Percentiles rank a stretch among this genome's conserved stretches.
Conservation (phyloP, 345 rosid species). For the Capsella bursapastoris region DNA sequence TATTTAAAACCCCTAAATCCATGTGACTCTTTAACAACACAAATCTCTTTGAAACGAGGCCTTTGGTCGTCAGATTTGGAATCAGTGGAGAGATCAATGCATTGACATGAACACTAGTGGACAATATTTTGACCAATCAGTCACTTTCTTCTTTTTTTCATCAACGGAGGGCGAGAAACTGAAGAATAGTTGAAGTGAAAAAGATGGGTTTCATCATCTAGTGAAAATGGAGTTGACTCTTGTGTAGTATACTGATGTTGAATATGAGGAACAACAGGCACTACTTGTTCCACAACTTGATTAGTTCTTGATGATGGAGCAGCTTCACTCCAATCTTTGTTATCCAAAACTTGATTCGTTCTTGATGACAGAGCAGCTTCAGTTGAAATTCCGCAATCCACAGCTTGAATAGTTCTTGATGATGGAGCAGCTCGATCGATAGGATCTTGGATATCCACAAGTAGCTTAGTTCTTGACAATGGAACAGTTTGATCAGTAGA, state of each 20-base stretch:
- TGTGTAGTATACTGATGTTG: not conserved
- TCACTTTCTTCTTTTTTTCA: slow-evolving; percentile 5
- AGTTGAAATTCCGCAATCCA: not conserved
- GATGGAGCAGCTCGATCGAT: not conserved
- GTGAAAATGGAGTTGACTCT: not conserved
- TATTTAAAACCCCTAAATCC: not conserved
- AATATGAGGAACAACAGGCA: slow-evolving; percentile 8
- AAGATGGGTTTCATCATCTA: slow-evolving; percentile 26
- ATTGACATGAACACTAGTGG: not conserved
- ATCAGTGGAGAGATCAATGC: slow-evolving; percentile 1
- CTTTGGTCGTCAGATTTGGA: not conserved
- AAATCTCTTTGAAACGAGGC: not conserved
- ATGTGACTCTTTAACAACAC: not conserved
- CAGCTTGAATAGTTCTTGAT: not conserved
- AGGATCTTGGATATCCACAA: not conserved
- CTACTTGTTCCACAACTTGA: slow-evolving; percentile 10
- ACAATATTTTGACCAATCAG: not conserved
- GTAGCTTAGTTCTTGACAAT: not conserved
- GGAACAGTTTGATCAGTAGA: not conserved
- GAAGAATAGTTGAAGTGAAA: not conserved
- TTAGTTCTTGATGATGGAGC: slow-evolving; percentile 15
- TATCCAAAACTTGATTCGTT: not conserved
- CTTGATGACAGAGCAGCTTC: not conserved
- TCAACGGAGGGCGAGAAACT: not conserved
- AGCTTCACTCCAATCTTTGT: not conserved